Percentiles rank a stretch among this genome's conserved stretches.
These are phyloP conservation scores for Torulaspora franciscae DNA, from an alignment of 805 yeast species.

Conservation along the genomic window DNA sequence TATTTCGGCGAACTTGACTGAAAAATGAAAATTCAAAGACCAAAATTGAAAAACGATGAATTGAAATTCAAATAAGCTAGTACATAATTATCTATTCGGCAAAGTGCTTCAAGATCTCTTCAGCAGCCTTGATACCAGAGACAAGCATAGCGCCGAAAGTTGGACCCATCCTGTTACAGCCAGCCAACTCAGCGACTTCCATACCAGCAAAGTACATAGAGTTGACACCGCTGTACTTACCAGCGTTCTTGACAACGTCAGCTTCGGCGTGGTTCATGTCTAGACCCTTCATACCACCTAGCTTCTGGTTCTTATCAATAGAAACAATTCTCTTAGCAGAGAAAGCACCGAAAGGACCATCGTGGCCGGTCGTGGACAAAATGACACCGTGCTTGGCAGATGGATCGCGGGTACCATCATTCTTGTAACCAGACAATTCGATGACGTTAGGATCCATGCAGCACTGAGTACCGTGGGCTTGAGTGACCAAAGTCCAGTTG, in stretches of 20 bases:
- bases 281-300: constrained; percentile 71
- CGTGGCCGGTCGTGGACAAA: constrained; percentile 73
- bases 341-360: constrained; percentile 80
- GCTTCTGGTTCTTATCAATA: constrained; percentile 43
- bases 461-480: constrained; percentile 70
- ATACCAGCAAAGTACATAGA: constrained; percentile 50
- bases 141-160: constrained; percentile 79
- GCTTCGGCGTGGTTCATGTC: constrained; percentile 79
- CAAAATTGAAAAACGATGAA: neutral
- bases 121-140: constrained; percentile 77
- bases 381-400: constrained; percentile 44
- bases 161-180: constrained; percentile 79
- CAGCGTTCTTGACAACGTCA: constrained; percentile 64
- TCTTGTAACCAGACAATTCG: constrained; percentile 42
- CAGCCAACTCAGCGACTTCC: constrained; percentile 76
- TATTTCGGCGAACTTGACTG: too few relatives aligned
- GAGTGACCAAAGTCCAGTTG: constrained; percentile 74
- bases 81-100: constrained; percentile 15
- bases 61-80: neutral
- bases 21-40: neutral
- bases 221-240: constrained; percentile 35
- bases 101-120: constrained; percentile 37
- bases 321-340: constrained; percentile 63
- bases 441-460: constrained; percentile 83
- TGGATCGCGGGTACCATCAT: constrained; percentile 35